Base-by-base conservation (phyloP, 169 alveolate genomes). In the Toxoplasma gondii region DNA sequence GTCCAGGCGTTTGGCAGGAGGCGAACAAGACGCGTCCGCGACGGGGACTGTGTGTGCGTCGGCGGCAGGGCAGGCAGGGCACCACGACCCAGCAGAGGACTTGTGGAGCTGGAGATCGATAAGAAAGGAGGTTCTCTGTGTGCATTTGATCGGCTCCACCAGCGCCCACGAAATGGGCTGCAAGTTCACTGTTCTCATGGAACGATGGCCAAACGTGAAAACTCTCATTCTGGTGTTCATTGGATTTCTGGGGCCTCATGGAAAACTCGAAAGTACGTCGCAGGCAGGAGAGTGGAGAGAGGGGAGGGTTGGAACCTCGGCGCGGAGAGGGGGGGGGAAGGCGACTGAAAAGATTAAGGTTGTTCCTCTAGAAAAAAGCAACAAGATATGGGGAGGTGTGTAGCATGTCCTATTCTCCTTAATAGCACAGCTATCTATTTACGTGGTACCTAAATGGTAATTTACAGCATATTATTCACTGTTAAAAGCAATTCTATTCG, bases 171-270 rank as follows among this genome's bases (percentile, higher is more conserved):
- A 90, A 39, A 49, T 69, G 88, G 81, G 93, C 74, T 90, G 93
- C 54, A 29, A 84, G 31, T 90, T 34, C 80, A 90, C 93, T 44
- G 83, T 84, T 4, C 41, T 90, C 19, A 7, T 90, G 88, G 93
- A 90, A 27, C 69, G 93, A 22, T 74, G 88, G 93, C 93, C 93
- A 17, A 24, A 70, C 38, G 80, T 90, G 43, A 90, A 90, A 38
- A 74, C 88, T 12, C 88, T 90, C 39, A 27, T 90, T 34, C 41
- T 90, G 19, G 45, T 90, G 39, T 90, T 90, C 39, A 36, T 90
- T 38, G 93, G 93, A 16, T 90, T 90, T 45, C 83, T 74, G 24
- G 84, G 43, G 16, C 24, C 12, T 1, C n/a, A 36, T 41, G 64
- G 64, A 43, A 74, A 31, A 45, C 44, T n/a, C 74, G 49, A 24